Evolutionary conservation across 495 filamentous ascomycete genomes (phyloP).

Genomic region (Delitschia confertaspora): DNA sequence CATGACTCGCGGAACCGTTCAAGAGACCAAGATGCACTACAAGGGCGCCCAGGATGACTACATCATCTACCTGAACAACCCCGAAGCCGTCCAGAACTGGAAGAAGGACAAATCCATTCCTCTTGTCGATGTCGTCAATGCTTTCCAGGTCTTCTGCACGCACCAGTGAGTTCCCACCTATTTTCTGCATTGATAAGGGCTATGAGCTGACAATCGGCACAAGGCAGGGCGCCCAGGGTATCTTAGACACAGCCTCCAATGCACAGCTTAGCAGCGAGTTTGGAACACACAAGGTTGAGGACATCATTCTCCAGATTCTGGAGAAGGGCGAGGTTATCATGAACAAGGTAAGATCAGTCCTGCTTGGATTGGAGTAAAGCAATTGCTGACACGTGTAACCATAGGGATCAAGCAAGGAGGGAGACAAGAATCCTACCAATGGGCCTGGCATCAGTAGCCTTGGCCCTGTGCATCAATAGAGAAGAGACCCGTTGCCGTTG

Average conservation of each 20-base stretch:
- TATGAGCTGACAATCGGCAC: constrained; percentile 4
- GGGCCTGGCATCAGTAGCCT: too few species aligned
- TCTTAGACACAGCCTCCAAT: constrained; percentile 67
- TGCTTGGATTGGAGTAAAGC: constrained; percentile 1
- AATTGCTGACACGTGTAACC: too few species aligned
- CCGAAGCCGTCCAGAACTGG: constrained; percentile 68
- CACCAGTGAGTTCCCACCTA: constrained; percentile 62
- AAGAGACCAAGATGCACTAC: constrained; percentile 76
- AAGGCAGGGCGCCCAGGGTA: constrained; percentile 81
- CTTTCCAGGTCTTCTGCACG: constrained; percentile 84
- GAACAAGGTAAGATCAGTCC: constrained; percentile 58
- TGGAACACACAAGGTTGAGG: constrained; percentile 66
- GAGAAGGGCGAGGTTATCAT: constrained; percentile 59
- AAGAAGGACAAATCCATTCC: constrained; percentile 68
- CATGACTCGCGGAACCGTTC: constrained; percentile 74
- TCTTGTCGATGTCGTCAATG: constrained; percentile 72
- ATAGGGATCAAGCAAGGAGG: too few species aligned
- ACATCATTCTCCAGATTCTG: constrained; percentile 69
- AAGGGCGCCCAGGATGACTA: constrained; percentile 85
- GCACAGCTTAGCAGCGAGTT: constrained; percentile 74
- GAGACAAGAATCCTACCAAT: too few species aligned
- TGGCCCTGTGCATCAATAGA: too few species aligned
- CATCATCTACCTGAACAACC: constrained; percentile 77
- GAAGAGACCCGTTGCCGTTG: too few species aligned
- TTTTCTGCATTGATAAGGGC: not conserved